These are phyloP conservation scores for Fusarium gaditjirri DNA, from an alignment of 2,329 filamentous ascomycete species.

Conservation along the genomic window DNA sequence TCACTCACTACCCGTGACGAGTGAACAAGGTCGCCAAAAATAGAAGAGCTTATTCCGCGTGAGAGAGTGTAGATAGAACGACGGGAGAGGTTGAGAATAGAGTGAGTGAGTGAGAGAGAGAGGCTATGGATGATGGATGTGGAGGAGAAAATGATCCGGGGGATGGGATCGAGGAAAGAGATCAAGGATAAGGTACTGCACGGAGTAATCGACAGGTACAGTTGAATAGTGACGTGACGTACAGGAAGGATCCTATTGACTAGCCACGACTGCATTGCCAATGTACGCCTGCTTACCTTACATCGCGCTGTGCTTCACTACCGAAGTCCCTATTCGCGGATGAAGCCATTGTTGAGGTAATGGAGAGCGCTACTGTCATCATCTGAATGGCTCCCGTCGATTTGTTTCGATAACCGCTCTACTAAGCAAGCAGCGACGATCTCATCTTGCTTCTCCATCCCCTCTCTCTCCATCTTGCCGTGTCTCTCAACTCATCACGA, in stretches of 20 bases:
- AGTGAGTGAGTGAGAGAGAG: not conserved
- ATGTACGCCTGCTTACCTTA: conserved; percentile 1
- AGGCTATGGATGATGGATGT: conserved; percentile 10
- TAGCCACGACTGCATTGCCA: not conserved
- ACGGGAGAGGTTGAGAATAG: not conserved
- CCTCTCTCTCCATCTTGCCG: not conserved
- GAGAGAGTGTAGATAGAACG: conserved; percentile 4
- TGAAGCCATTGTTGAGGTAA: not conserved
- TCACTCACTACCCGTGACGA: not conserved
- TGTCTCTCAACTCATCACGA: conserved; percentile 14
- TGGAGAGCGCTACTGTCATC: not conserved
- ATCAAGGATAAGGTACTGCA: conserved; percentile 12
- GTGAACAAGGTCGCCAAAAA: not conserved
- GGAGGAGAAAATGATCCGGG: conserved; percentile 23
- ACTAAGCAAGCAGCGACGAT: conserved; percentile 2
- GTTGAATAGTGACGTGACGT: conserved; percentile 29
- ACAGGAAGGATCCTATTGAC: conserved; percentile 16
- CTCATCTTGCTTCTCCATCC: not conserved
- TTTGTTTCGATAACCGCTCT: conserved; percentile 1
- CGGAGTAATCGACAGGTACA: conserved; percentile 8
- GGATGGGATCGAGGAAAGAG: not conserved
- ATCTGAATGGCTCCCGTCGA: not conserved
- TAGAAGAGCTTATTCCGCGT: conserved; percentile 1
- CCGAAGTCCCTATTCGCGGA: conserved; percentile 5
- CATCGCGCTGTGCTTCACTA: not conserved